Percentiles rank a stretch among this genome's conserved stretches.
Evolutionary conservation across 1,139 yeast species (phyloP).

Genomic region (Schizosaccharomyces versatilis): DNA sequence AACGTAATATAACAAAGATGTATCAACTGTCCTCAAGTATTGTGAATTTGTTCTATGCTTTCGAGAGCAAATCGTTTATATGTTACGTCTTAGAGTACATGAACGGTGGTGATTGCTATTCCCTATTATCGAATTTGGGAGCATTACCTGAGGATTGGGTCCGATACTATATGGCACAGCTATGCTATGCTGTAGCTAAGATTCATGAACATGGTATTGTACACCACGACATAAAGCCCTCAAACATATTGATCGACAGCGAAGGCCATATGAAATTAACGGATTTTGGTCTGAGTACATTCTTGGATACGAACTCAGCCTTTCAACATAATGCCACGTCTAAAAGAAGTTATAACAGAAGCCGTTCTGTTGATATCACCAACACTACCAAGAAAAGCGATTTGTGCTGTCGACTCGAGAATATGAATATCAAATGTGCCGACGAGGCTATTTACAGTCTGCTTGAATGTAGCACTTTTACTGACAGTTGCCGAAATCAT

Average conservation of each 20-base stretch:
- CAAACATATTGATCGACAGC: constrained; percentile 65
- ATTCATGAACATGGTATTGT: constrained; percentile 73
- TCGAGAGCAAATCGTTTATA: constrained; percentile 37
- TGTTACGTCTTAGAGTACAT: constrained; percentile 79
- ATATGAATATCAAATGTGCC: too few relatives aligned
- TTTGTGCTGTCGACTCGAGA: too few relatives aligned
- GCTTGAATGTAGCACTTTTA: too few relatives aligned
- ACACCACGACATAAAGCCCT: constrained; percentile 83
- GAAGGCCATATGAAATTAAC: constrained; percentile 79
- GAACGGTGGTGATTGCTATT: constrained; percentile 23
- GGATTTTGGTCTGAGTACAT: constrained; percentile 52
- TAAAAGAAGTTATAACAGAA: too few relatives aligned
- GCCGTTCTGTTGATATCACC: too few relatives aligned
- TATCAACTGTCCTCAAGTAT: constrained; percentile 31
- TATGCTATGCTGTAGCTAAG: constrained; percentile 72
- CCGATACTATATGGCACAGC: constrained; percentile 66
- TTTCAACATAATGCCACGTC: too few relatives aligned
- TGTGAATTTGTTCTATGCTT: constrained; percentile 70
- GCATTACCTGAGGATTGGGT: constrained; percentile 69
- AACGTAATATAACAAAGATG: constrained; percentile 46
- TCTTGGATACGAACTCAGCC: too few relatives aligned
- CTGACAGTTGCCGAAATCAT: too few relatives aligned
- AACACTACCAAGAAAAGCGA: too few relatives aligned
- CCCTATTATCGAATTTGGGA: constrained; percentile 36
- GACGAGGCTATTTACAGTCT: too few relatives aligned